Evolutionary conservation across 2,329 filamentous ascomycete genomes (phyloP), one percentile per base, ranked within the genome.

Genomic region (Aspergillus melleus): DNA sequence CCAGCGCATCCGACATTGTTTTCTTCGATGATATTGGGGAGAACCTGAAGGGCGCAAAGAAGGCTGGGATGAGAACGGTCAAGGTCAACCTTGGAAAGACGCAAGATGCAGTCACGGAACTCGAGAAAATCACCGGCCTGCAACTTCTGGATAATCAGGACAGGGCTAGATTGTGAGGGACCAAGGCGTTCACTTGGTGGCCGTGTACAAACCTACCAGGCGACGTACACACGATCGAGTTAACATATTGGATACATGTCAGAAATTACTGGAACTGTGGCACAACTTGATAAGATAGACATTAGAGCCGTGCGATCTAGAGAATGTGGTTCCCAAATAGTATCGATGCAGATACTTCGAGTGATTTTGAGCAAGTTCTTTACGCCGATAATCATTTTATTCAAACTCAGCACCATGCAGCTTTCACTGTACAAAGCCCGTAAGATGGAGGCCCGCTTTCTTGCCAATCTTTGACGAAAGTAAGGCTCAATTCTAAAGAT

Each of bases 1-100:
- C 96, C 9, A 74, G 78, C 58, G 78, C 89, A 0, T 79, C 79
- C 0, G 91, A 97, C 57, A 81, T 97, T 49, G 77, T 96, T 4
- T 99, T 99, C 73, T 77, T 97, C 53, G 95, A 97, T 73, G 93
- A 97, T 69, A 96, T 99, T 73, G 95, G 95, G 1, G 88, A 93
- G 76, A 99, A 99, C 73, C 76, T 98, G 59, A 95, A 93, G 80
- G 88, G 84, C 49, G 95, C 88, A 1, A 90, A 83, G 76, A 83
- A 83, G 52, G 79, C 87, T 22, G 94, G 94, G 0, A 88, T 98
- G 74, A 78, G 83, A 58, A 98, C 94, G 0, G 84, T 98, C 65
- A 96, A 94, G 77, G 95, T 98, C 1, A 80, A 85, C 9, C 77
- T 98, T 29, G 93, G 93, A 1, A 86, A 84, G 73, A 86, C 90